A percentile compares a stretch with the other conserved stretches of the same genome.
Conservation (phyloP, 257 asterid genomes). For the Capsicum chinense region DNA sequence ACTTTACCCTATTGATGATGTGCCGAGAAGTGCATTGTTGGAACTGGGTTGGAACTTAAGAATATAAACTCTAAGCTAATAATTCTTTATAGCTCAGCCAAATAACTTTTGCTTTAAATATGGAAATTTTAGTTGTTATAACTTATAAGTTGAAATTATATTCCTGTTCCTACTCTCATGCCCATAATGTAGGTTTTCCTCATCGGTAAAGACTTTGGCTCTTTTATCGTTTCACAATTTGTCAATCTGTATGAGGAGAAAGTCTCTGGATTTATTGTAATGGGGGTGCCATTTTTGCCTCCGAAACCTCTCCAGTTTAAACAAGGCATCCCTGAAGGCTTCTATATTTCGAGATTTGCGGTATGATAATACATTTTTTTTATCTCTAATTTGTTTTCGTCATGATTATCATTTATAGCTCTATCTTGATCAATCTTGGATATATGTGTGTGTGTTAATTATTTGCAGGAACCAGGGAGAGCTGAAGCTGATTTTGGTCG, state of each 20-base stretch:
- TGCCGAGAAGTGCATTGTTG: too few relatives aligned
- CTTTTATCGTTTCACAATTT: constrained; percentile 47
- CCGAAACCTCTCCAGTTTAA: constrained; percentile 40
- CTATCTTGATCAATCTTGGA: not conserved
- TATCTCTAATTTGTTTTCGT: not conserved
- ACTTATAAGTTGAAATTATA: not conserved
- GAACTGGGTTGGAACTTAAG: too few relatives aligned
- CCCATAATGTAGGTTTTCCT: constrained; percentile 59
- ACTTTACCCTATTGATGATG: too few relatives aligned
- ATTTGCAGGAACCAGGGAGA: constrained; percentile 52
- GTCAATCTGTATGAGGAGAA: constrained; percentile 59
- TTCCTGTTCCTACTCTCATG: not conserved
- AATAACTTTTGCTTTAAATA: not conserved
- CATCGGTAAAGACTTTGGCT: constrained; percentile 81
- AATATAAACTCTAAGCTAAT: too few relatives aligned
- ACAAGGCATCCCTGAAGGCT: constrained; percentile 67
- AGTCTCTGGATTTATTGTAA: constrained; percentile 59
- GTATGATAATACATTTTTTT: constrained; percentile 32
- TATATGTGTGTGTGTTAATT: too few relatives aligned
- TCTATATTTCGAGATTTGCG: constrained; percentile 72
- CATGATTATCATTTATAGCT: not conserved
- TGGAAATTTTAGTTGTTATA: not conserved
- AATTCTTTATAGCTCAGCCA: not conserved
- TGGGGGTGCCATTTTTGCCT: constrained; percentile 69
- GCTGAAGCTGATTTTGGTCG: constrained; percentile 66